These are phyloP conservation scores for Tephrocybe sp. DNA, from an alignment of 768 basidiomycete genomes.

Conservation along the genomic window DNA sequence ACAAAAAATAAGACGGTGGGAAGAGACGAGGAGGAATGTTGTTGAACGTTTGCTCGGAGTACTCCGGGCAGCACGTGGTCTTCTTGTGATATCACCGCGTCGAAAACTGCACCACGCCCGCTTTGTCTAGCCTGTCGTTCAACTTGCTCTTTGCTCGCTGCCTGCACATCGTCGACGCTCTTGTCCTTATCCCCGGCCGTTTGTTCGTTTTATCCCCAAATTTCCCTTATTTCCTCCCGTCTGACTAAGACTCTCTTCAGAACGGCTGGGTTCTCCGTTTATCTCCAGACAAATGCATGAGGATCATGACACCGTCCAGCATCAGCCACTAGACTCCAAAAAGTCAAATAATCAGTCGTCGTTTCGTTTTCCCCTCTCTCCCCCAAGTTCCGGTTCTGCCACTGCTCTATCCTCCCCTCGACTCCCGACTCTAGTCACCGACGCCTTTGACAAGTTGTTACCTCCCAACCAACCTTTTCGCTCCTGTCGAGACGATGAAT, in stretches of 20 bases:
- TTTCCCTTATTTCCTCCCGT: slow-evolving; percentile 15
- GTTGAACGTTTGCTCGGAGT: slow-evolving; percentile 23
- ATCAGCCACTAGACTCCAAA: slow-evolving; percentile 17
- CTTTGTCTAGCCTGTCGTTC: slow-evolving; percentile 4
- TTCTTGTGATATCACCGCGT: slow-evolving; percentile 19
- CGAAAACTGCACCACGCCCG: slow-evolving; percentile 4
- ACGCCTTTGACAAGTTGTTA: slow-evolving; percentile 19
- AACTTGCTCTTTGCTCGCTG: not conserved
- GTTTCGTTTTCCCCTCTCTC: slow-evolving; percentile 45
- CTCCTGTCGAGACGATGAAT: slow-evolving; percentile 23
- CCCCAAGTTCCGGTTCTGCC: slow-evolving; percentile 39
- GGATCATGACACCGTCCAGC: slow-evolving; percentile 13
- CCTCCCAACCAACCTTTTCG: slow-evolving; percentile 15
- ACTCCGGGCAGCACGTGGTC: slow-evolving; percentile 30
- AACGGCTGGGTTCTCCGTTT: slow-evolving; percentile 6
- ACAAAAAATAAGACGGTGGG: not conserved
- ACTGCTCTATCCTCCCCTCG: slow-evolving; percentile 39
- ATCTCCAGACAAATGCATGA: slow-evolving; percentile 16
- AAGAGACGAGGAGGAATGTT: slow-evolving; percentile 9
- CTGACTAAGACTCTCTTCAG: slow-evolving; percentile 12
- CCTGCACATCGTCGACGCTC: not conserved
- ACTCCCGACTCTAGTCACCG: slow-evolving; percentile 21
- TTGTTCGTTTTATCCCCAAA: slow-evolving; percentile 15
- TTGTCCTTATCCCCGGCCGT: not conserved
- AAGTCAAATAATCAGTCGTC: slow-evolving; percentile 19